Evolutionary conservation across 768 basidiomycete species (phyloP).

Genomic region (Dioszegia crocea): DNA sequence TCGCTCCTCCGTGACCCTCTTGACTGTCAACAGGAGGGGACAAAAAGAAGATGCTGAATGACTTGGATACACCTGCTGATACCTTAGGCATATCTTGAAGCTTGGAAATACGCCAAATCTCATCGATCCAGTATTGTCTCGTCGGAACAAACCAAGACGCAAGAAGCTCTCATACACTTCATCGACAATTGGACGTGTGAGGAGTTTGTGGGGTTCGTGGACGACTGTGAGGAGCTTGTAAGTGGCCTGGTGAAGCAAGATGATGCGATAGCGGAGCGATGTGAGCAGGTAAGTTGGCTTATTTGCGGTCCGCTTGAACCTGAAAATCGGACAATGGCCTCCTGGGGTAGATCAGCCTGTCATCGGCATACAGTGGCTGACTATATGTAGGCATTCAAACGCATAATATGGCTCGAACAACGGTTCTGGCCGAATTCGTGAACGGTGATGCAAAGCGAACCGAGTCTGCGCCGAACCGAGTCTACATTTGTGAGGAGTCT

Average conservation of each 20-base stretch:
- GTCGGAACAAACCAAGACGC: constrained; percentile 8
- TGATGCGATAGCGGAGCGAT: constrained; percentile 6
- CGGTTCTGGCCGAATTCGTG: constrained; percentile 22
- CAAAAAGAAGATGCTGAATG: no score
- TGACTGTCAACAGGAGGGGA: no score
- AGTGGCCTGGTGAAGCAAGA: constrained; percentile 41
- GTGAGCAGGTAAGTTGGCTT: constrained; percentile 18
- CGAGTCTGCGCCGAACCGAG: no score
- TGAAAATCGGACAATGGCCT: no score
- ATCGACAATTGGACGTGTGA: constrained; percentile 61
- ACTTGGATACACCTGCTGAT: no score
- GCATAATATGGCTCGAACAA: constrained; percentile 26
- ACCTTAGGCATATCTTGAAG: constrained; percentile 63
- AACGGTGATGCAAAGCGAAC: no score
- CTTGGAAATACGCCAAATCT: constrained; percentile 59
- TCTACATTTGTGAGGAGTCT: no score
- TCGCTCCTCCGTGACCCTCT: neutral
- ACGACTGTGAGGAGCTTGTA: constrained; percentile 32
- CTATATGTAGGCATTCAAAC: constrained; percentile 21
- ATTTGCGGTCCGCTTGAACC: no score
- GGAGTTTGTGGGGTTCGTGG: constrained; percentile 46
- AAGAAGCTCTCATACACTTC: constrained; percentile 53
- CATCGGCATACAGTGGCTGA: no score
- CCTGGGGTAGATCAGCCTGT: no score
- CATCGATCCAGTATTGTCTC: constrained; percentile 35